Base-by-base conservation (phyloP, 2,329 filamentous ascomycete genomes). In the Elsinoe necatrix region DNA sequence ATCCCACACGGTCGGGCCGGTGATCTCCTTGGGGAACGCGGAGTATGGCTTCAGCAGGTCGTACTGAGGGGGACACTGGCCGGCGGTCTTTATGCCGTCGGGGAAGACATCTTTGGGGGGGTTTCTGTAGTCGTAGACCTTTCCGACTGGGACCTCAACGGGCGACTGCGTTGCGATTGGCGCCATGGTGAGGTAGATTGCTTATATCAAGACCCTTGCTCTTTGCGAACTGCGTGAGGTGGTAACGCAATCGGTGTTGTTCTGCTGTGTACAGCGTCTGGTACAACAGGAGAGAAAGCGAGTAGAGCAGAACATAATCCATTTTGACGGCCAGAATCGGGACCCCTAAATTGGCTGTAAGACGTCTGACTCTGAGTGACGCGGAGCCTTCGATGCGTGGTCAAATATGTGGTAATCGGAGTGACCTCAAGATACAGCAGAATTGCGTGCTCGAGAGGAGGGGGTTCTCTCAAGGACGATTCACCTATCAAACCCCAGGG, bases 1-100 rank as follows among this genome's bases (percentile, higher is more conserved):
- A 55, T 79, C 76, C 88, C 88, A 93, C 27, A 87, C 81, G 0
- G 86, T 91, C 0, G 80, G 80, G 9, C 87, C 87, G 0, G 77
- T 77, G 67, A 91, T 89, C 59, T 84, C 72, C 58, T 80, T 80
- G 42, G 87, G 87, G 65, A 91, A 92, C 14, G 79, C 77, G 0
- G 79, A 75, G 68, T 89, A 92, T 0, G 85, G 80, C 50, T 73
- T 75, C n/a, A 92, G 70, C 7, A 77, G 72, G 29, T 83, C 76
- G 66, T 84, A 85, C 31, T 87, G 69, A 1, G 88, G 87, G 21
- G 80, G 75, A 63, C 87, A 84, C 67, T 92, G 87, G 37, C 87
- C 87, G 0, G 85, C 80, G 18, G 83, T 85, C 65, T 81, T 84
- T 64, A 84, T 74, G 8, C 83, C 82, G 64, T 85, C 82, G 8